A percentile compares a stretch with the other conserved stretches of the same genome.
Conservation (phyloP, 2,329 filamentous ascomycete genomes). For the Torrubiellomyces zombiae region DNA sequence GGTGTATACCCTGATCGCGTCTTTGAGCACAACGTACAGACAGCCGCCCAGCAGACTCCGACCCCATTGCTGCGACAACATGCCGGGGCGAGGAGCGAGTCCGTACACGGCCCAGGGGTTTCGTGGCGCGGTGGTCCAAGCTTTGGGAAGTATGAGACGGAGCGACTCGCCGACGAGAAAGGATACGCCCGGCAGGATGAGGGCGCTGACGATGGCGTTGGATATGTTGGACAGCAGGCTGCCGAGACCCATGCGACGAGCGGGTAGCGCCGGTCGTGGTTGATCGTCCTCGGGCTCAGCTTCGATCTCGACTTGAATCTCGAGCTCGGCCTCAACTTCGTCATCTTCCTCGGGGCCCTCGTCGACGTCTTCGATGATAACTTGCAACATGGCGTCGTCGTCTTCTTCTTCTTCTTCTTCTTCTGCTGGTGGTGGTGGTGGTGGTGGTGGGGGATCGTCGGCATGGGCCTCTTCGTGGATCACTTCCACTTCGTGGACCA, state of each 20-base stretch:
- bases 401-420: conserved; percentile 12
- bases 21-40: conserved; percentile 71
- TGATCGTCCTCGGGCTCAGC: conserved; percentile 5
- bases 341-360: neutral
- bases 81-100: conserved; percentile 31
- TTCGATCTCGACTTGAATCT: neutral
- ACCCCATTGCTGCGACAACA: conserved; percentile 77
- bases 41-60: conserved; percentile 79
- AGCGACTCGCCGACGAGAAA: conserved; percentile 63
- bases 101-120: conserved; percentile 9
- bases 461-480: conserved; percentile 7
- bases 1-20: conserved; percentile 42
- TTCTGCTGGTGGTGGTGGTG: too few species aligned
- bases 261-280: conserved; percentile 15
- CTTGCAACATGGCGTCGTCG: neutral
- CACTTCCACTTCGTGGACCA: conserved; percentile 4
- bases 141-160: conserved; percentile 46
- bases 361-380: neutral
- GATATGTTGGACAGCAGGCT: conserved; percentile 24
- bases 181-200: conserved; percentile 72
- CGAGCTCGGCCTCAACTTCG: neutral
- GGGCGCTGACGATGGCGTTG: conserved; percentile 32
- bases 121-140: conserved; percentile 38
- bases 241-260: conserved; percentile 16
- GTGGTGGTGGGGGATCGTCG: too few species aligned